A percentile compares a stretch with the other conserved stretches of the same genome.
Evolutionary conservation across 2,329 filamentous ascomycete genomes (phyloP).

Genomic region (Fusarium avenaceum): DNA sequence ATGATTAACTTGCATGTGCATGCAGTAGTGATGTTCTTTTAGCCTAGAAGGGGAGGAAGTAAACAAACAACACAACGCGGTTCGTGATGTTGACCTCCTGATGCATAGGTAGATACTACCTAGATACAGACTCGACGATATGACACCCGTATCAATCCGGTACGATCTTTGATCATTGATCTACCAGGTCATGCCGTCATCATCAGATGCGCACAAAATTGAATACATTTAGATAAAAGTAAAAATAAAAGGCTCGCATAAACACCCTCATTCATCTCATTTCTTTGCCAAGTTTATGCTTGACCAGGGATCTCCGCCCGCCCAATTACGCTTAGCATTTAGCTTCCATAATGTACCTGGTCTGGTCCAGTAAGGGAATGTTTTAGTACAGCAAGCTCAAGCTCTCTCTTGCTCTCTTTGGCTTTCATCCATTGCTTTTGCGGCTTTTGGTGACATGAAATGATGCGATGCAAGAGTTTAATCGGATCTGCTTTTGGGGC

Average conservation of each 20-base stretch:
- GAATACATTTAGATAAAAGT: background rate
- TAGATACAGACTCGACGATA: slow-evolving; percentile 2
- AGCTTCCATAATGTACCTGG: slow-evolving; percentile 22
- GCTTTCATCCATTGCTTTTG: background rate
- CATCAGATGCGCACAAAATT: slow-evolving; percentile 8
- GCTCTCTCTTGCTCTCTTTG: background rate
- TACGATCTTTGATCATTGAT: background rate
- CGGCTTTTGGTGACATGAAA: slow-evolving; percentile 2
- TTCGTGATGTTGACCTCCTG: slow-evolving; percentile 10
- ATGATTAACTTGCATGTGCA: slow-evolving; percentile 22
- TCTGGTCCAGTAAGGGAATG: slow-evolving; percentile 4
- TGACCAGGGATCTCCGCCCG: slow-evolving; percentile 26
- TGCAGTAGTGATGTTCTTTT: slow-evolving; percentile 9
- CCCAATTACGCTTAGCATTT: slow-evolving; percentile 39
- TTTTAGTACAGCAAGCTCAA: too few relatives aligned
- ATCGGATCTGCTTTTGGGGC: slow-evolving; percentile 30
- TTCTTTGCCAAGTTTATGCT: slow-evolving; percentile 39
- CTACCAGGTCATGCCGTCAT: slow-evolving; percentile 36
- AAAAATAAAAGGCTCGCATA: slow-evolving; percentile 25
- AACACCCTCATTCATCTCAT: slow-evolving; percentile 41
- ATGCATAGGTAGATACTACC: background rate
- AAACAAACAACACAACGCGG: slow-evolving; percentile 31
- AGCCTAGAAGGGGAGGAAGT: slow-evolving; percentile 19
- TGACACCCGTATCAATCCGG: slow-evolving; percentile 1
- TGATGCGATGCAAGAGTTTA: slow-evolving; percentile 11